Conservation (phyloP, 1,284 basidiomycete genomes). For the Apiotrichum gamsii region DNA sequence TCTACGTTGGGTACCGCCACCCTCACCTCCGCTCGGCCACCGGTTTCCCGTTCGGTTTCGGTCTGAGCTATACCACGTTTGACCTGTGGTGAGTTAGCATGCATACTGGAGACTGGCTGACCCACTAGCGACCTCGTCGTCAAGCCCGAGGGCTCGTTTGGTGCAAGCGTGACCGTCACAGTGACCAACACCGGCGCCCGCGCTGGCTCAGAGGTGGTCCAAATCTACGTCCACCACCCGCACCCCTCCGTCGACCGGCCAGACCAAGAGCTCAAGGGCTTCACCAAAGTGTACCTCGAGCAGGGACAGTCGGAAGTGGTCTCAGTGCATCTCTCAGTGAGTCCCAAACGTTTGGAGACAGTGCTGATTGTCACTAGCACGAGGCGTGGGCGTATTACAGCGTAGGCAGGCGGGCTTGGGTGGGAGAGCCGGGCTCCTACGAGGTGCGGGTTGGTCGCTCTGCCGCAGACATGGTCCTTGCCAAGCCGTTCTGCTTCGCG, state of each 20-base stretch:
- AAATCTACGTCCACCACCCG: slow-evolving; percentile 51
- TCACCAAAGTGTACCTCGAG: slow-evolving; percentile 36
- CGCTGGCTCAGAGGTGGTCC: slow-evolving; percentile 39
- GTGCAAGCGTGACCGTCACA: slow-evolving; percentile 23
- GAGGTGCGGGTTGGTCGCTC: slow-evolving; percentile 23
- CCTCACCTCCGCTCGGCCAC: slow-evolving; percentile 37
- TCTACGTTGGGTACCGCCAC: slow-evolving; percentile 19
- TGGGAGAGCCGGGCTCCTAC: slow-evolving; percentile 20
- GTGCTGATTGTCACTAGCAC: slow-evolving; percentile 15
- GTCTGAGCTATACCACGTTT: slow-evolving; percentile 55
- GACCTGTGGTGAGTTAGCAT: slow-evolving; percentile 29
- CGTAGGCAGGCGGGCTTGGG: slow-evolving; percentile 15
- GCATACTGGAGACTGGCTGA: too few relatives aligned
- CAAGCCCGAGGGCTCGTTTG: neutral
- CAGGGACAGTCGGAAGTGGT: slow-evolving; percentile 31
- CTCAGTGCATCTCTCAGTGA: slow-evolving; percentile 20
- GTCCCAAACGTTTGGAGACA: too few relatives aligned
- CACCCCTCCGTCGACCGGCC: slow-evolving; percentile 29
- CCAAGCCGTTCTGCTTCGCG: slow-evolving; percentile 3
- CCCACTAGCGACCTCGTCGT: slow-evolving; percentile 7
- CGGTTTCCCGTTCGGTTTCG: slow-evolving; percentile 53
- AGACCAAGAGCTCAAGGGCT: slow-evolving; percentile 37
- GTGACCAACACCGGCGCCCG: slow-evolving; percentile 31
- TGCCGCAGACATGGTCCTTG: slow-evolving; percentile 11
- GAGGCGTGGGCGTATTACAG: slow-evolving; percentile 19